Conservation (phyloP, 2,329 filamentous ascomycete species). For the Colletotrichum gloeosporioides region DNA sequence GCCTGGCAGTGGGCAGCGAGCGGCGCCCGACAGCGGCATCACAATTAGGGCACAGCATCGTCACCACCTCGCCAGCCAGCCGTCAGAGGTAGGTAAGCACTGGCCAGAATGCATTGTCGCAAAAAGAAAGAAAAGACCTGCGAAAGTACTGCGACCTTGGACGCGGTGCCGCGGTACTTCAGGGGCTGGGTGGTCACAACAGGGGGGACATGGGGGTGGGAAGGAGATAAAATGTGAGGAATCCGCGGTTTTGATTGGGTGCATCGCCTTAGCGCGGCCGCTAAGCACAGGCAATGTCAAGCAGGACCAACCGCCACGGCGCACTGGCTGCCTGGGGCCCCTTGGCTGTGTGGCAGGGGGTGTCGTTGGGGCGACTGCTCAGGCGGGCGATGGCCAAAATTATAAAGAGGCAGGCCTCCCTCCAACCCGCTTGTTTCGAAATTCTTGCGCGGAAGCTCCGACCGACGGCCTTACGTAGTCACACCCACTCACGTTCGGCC, state of each 20-base stretch:
- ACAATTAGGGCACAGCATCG: not conserved
- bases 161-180: constrained; percentile 34
- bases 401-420: constrained; percentile 63
- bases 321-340: constrained; percentile 29
- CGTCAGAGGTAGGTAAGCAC: not conserved
- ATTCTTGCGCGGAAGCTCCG: constrained; percentile 60
- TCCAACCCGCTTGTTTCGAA: constrained; percentile 54
- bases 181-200: constrained; percentile 39
- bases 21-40: not conserved
- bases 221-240: constrained; percentile 45
- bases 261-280: constrained; percentile 34
- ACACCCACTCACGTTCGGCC: constrained; percentile 50
- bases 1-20: not conserved
- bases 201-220: constrained; percentile 35
- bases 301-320: constrained; percentile 47
- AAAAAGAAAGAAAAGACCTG: not conserved
- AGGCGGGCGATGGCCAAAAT: constrained; percentile 48
- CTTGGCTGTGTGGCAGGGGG: constrained; percentile 11
- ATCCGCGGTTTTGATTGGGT: constrained; percentile 42
- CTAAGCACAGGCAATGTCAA: constrained; percentile 43
- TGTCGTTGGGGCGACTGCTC: constrained; percentile 49
- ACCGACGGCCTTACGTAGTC: constrained; percentile 58
- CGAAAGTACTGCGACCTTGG: constrained; percentile 7
- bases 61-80: not conserved
- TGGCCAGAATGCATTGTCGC: constrained; percentile 15